Percentiles rank a stretch among this genome's conserved stretches.
These are phyloP conservation scores for Rhizopus arrhizus DNA, from an alignment of 371 early-diverging fungal genomes.

Conservation along the genomic window DNA sequence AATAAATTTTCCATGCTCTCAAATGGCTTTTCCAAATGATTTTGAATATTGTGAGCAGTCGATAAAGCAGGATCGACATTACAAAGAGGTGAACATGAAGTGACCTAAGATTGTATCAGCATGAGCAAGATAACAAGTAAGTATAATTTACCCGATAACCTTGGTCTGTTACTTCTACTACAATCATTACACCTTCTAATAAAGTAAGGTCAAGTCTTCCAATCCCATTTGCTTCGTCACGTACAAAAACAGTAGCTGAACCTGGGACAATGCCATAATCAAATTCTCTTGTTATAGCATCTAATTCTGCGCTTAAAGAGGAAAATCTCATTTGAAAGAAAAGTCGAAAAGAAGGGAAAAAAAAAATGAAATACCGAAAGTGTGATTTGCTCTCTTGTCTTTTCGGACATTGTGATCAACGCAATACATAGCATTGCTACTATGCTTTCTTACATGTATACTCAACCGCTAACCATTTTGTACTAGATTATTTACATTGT, in stretches of 20 bases:
- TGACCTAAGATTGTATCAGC: conserved; percentile 15
- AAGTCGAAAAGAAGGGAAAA: neutral
- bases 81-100: conserved; percentile 29
- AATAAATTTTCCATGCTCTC: conserved; percentile 44
- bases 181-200: conserved; percentile 36
- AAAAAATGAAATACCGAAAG: neutral
- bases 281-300: conserved; percentile 31
- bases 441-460: too few species aligned
- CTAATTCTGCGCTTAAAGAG: conserved; percentile 30
- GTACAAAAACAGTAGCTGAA: conserved; percentile 34
- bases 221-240: conserved; percentile 27
- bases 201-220: conserved; percentile 32
- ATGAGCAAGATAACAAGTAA: neutral
- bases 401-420: neutral
- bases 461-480: too few species aligned
- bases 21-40: conserved; percentile 21
- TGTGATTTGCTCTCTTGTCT: neutral
- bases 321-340: conserved; percentile 20
- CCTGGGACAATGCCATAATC: conserved; percentile 41
- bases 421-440: too few species aligned
- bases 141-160: conserved; percentile 27
- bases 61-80: conserved; percentile 14
- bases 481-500: too few species aligned
- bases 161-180: conserved; percentile 31
- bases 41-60: conserved; percentile 22